phyloP scores from a whole-genome alignment of 2,329 filamentous ascomycete genomes.

The Purpureocillium takamizusanense region DNA sequence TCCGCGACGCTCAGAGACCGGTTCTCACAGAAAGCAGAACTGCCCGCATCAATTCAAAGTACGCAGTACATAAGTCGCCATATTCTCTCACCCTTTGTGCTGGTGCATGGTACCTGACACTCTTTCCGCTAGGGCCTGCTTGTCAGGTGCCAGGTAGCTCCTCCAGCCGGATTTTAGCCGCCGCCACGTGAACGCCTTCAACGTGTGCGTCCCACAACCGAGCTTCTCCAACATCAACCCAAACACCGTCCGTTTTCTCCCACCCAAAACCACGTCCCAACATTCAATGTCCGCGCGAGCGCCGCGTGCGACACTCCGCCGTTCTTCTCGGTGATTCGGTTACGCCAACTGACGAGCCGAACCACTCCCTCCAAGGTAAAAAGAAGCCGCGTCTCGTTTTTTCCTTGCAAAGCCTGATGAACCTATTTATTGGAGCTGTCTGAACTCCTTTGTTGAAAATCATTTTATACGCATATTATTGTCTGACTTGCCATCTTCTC shows the following conservation, averaged over 20 bases:
- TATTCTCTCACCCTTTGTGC: no score
- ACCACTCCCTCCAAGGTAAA: no score
- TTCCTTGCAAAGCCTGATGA: conserved; percentile 31
- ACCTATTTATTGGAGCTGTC: conserved; percentile 69
- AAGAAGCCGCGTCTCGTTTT: no score
- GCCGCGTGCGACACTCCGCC: no score
- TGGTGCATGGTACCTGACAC: no score
- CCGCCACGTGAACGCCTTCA: background rate
- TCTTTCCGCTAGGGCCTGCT: no score
- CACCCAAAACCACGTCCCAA: background rate
- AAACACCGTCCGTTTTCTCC: background rate
- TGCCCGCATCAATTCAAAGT: no score
- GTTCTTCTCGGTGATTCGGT: background rate
- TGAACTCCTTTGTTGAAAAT: conserved; percentile 55
- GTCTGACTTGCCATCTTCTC: conserved; percentile 20
- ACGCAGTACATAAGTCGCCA: no score
- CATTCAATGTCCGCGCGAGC: no score
- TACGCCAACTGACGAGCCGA: background rate
- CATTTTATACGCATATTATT: conserved; percentile 49
- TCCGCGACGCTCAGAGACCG: no score
- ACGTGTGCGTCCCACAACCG: background rate
- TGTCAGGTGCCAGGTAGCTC: no score
- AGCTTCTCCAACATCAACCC: background rate
- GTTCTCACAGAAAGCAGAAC: no score
- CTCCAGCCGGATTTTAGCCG: conserved; percentile 1